Evolutionary conservation across 2,329 filamentous ascomycete genomes (phyloP).

Genomic region (Trichoderma sp.): DNA sequence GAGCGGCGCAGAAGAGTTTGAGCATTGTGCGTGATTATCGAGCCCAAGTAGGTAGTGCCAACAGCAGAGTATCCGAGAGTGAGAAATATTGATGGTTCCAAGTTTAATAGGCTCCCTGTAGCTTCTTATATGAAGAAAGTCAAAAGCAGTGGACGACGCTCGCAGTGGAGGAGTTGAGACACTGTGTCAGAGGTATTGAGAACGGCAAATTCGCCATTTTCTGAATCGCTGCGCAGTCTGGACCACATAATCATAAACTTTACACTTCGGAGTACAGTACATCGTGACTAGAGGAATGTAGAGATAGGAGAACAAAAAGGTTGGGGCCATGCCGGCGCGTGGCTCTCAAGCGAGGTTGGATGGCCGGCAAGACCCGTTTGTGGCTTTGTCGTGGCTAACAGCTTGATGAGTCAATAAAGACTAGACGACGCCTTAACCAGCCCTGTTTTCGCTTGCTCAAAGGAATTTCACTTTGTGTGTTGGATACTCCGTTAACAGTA

Average conservation of each 20-base stretch:
- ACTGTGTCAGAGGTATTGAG: neutral
- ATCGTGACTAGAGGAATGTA: slow-evolving; percentile 1
- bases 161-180: neutral
- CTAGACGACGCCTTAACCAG: neutral
- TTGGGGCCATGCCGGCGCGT: slow-evolving; percentile 5
- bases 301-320: slow-evolving; percentile 1
- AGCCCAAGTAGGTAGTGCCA: neutral
- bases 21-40: slow-evolving; percentile 32
- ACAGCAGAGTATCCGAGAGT: neutral
- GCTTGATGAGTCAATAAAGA: neutral
- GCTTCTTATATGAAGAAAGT: slow-evolving; percentile 14
- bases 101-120: neutral
- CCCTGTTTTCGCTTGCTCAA: neutral
- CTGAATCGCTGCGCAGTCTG: neutral
- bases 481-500: neutral
- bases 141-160: neutral
- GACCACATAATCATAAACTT: neutral
- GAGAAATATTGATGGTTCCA: neutral
- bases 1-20: slow-evolving; percentile 32
- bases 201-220: neutral
- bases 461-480: too few relatives aligned
- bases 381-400: neutral
- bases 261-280: neutral
- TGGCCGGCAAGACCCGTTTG: neutral
- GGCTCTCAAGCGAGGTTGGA: neutral